Evolutionary conservation across 495 filamentous ascomycete species (phyloP).

Genomic region (Delitschia confertaspora): DNA sequence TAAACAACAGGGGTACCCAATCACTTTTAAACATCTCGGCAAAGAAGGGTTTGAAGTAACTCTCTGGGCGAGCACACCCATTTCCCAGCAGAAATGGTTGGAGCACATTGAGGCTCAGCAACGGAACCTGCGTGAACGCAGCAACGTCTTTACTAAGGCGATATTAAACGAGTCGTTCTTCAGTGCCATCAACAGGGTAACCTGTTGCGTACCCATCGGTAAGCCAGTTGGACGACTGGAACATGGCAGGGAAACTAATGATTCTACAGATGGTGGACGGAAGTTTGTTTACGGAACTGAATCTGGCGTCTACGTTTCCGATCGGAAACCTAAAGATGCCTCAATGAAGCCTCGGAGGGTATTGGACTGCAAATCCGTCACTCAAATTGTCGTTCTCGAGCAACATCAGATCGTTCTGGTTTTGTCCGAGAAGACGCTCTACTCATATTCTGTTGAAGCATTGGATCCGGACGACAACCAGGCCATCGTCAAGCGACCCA

Average conservation of each 20-base stretch:
- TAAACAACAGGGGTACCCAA: constrained; percentile 74
- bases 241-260: constrained; percentile 31
- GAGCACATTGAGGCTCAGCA: constrained; percentile 91
- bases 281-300: constrained; percentile 94
- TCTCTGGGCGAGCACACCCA: constrained; percentile 74
- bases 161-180: constrained; percentile 82
- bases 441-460: constrained; percentile 78
- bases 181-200: constrained; percentile 69
- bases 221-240: constrained; percentile 28
- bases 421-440: constrained; percentile 83
- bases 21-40: constrained; percentile 97
- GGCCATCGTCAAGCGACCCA: constrained; percentile 72
- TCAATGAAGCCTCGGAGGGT: constrained; percentile 67
- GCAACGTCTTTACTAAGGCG: constrained; percentile 88
- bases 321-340: constrained; percentile 79
- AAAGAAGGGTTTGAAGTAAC: constrained; percentile 90
- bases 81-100: constrained; percentile 85
- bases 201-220: constrained; percentile 86
- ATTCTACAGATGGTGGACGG: constrained; percentile 68
- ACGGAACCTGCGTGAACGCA: constrained; percentile 68
- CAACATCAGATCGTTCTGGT: constrained; percentile 87
- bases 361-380: constrained; percentile 78
- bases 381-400: constrained; percentile 92
- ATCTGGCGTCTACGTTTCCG: constrained; percentile 80
- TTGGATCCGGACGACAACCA: constrained; percentile 68